phyloP scores from a whole-genome alignment of 306 rosid genomes.

The Begonia fuchsioides region DNA sequence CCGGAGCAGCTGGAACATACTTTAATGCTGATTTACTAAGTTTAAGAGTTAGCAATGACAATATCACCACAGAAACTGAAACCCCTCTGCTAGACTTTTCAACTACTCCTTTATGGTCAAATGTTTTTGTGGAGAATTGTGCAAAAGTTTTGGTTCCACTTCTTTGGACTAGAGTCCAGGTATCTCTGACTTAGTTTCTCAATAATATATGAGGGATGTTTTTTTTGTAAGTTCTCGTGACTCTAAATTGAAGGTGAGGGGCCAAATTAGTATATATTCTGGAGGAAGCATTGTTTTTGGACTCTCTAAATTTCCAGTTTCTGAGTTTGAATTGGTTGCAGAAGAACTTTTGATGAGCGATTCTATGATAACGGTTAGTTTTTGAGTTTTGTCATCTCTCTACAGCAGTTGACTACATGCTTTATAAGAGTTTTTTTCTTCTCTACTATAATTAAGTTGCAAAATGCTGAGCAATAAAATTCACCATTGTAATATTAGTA shows the following conservation, averaged over 20 bases:
- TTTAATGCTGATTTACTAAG: slow-evolving; percentile 82
- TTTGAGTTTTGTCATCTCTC: not conserved
- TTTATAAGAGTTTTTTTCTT: not conserved
- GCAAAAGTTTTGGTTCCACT: slow-evolving; percentile 97
- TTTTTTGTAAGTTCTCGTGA: not conserved
- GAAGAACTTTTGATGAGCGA: slow-evolving; percentile 98
- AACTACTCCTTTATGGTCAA: slow-evolving; percentile 77
- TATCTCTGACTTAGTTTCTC: slow-evolving; percentile 7
- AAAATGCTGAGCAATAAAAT: too few species aligned
- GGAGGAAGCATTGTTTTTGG: slow-evolving; percentile 95
- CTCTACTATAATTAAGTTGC: not conserved
- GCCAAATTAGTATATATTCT: slow-evolving; percentile 71
- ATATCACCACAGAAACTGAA: slow-evolving; percentile 89
- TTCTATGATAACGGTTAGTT: slow-evolving; percentile 63
- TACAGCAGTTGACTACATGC: not conserved
- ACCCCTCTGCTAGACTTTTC: slow-evolving; percentile 98
- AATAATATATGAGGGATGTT: slow-evolving; percentile 1
- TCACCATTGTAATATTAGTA: too few species aligned
- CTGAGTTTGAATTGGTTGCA: slow-evolving; percentile 96
- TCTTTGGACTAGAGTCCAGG: slow-evolving; percentile 98
- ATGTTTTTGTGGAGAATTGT: slow-evolving; percentile 92
- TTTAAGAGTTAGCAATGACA: slow-evolving; percentile 85
- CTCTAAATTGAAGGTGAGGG: slow-evolving; percentile 74
- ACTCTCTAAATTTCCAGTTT: slow-evolving; percentile 71
- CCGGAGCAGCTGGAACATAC: slow-evolving; percentile 98